Evolutionary conservation across 495 filamentous ascomycete genomes (phyloP), one percentile per base, ranked within the genome.

Genomic region (Rostrohypoxylon terebratum): DNA sequence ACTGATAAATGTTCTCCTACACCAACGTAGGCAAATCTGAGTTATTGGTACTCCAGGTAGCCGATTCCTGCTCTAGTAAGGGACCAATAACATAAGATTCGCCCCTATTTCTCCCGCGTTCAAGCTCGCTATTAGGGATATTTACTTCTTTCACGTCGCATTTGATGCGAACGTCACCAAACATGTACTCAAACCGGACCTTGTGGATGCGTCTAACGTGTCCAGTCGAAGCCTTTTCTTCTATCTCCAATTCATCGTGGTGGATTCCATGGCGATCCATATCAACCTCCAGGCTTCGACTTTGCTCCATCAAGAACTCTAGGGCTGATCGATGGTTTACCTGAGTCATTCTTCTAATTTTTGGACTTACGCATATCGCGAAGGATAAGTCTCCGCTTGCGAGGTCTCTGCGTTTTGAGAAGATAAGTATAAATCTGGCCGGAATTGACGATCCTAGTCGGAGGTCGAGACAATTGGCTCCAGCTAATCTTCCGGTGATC

Each of bases 261-360:
- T 58, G 31, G 7, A 63, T 63, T 0, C 51, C 51, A 44, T 69
- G 66, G 5, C 23, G 59, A 11, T 23, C 28, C 66, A 63, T 63
- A 10, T 63, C 11, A 18, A 69, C 21, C 14, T 63, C 31, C 18
- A 69, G 23, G n/a, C 14, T n/a, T 40, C 53, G 59, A 18, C 59
- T 63, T 25, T 53, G 66, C n/a, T 63, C 66, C 59, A 69, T 69
- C 33, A 69, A 21, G 13, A 59, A 69, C 9, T 59, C 66, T 7
- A 69, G 44, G 21, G 66, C 50, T 16, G 59, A 63, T 5, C 51
- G 50, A 2, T 63, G 50, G 9, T 50, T 21, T 6, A 69, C 51
- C 33, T 20, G 51, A 28, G 66, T 50, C 6, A 69, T 58, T 0
- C 31, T 21, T 6, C n/a, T 28, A 8, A 28, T 10, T 1, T 20